These are phyloP conservation scores for Apiotrichum mycotoxinovorans DNA, from an alignment of 1,284 basidiomycete genomes.

Conservation along the genomic window DNA sequence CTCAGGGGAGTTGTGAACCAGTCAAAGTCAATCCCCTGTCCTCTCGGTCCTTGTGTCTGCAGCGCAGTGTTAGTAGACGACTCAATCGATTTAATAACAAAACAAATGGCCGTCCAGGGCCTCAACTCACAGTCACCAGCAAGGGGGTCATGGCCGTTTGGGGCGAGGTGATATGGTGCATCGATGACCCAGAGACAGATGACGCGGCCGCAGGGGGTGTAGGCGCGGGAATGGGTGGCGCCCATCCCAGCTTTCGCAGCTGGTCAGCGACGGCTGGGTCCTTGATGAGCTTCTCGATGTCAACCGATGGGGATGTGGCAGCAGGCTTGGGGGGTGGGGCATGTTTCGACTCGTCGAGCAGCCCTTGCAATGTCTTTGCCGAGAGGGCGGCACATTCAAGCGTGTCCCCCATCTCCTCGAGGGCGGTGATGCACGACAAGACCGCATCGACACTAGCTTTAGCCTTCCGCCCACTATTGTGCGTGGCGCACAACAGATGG, in stretches of 20 bases:
- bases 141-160: not conserved
- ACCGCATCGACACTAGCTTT: conserved; percentile 18
- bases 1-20: not conserved
- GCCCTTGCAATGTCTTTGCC: conserved; percentile 9
- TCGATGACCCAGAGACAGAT: not conserved
- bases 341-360: conserved; percentile 15
- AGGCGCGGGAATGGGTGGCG: conserved; percentile 8
- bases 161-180: not conserved
- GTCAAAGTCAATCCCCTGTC: conserved; percentile 1
- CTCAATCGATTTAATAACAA: no score
- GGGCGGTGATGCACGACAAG: conserved; percentile 20
- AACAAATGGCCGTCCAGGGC: not conserved
- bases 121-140: not conserved
- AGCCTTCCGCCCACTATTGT: conserved; percentile 13
- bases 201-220: not conserved
- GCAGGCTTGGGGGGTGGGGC: not conserved
- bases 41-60: not conserved
- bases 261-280: conserved; percentile 18
- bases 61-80: not conserved
- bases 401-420: conserved; percentile 22
- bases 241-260: conserved; percentile 20
- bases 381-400: conserved; percentile 13
- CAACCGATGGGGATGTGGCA: not conserved
- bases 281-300: conserved; percentile 15
- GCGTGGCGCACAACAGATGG: conserved; percentile 29